Evolutionary conservation across 2,329 filamentous ascomycete genomes (phyloP), one percentile per base, ranked within the genome.

Genomic region (Xylaria sp.): DNA sequence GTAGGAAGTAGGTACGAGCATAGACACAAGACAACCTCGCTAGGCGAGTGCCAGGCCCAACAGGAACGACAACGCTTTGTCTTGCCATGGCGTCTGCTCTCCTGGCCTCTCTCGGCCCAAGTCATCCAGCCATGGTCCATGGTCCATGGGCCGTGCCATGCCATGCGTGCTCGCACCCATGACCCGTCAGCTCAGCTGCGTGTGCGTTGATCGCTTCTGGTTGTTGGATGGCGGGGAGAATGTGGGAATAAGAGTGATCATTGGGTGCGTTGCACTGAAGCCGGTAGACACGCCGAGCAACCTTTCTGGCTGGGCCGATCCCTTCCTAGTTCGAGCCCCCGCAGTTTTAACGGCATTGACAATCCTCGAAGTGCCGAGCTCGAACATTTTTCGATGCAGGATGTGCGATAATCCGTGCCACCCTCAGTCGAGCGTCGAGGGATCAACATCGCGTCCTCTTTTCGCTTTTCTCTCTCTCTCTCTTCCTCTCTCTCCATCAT

Each of bases 281-380:
- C 59, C 59, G 61, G 63, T 59, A 63, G 59, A 61, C 58, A 64
- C 46, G 63, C 60, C 58, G 59, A 61, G n/a, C 42, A 46, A 46
- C 42, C 42, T 46, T 58, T 59, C 57, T 23, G 55, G 54, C 18
- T 51, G 42, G 13, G 63, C 42, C 30, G 61, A 65, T 65, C 61
- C 10, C 50, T 59, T 37, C 63, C 63, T 3, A 7, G 5, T 63
- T 54, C 9, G 39, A 61, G 39, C 19, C 52, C 61, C 60, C 57
- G 61, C 61, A 65, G 61, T 55, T 58, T 52, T 60, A 46, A 55
- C 57, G 60, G 63, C 63, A 63, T 61, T 65, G 59, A 55, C 42
- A 60, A 61, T 61, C 63, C 61, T 65, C 52, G 59, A 65, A 63
- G 61, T 65, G 63, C 63, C 63, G 63, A 65, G 58, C 42, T 46